These are phyloP conservation scores for Phialocephala sp. DNA, from an alignment of 2,329 filamentous ascomycete genomes.

Conservation along the genomic window DNA sequence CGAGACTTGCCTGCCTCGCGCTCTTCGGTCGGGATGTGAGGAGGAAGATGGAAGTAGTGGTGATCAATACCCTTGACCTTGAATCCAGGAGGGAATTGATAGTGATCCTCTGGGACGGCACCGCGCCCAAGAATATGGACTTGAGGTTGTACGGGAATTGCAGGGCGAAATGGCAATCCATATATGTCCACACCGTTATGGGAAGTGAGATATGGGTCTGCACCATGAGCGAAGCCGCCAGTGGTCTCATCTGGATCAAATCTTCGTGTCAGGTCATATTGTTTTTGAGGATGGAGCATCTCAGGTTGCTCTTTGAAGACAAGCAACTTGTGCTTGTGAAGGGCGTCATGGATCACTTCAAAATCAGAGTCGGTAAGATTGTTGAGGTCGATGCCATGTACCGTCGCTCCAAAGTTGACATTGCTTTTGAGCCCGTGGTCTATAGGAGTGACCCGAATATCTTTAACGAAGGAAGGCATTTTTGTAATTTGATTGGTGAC, in stretches of 20 bases:
- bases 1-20: constrained; percentile 43
- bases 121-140: constrained; percentile 48
- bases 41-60: constrained; percentile 46
- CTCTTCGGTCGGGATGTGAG: constrained; percentile 45
- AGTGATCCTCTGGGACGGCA: constrained; percentile 43
- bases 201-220: constrained; percentile 43
- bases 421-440: constrained; percentile 39
- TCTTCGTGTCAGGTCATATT: constrained; percentile 44
- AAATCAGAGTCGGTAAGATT: constrained; percentile 44
- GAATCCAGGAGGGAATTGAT: constrained; percentile 46
- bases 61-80: constrained; percentile 48
- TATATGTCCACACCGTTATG: constrained; percentile 46
- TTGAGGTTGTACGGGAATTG: constrained; percentile 46
- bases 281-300: constrained; percentile 45
- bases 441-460: constrained; percentile 39
- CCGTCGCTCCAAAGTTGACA: constrained; percentile 45
- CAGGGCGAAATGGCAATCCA: constrained; percentile 42
- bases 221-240: constrained; percentile 47
- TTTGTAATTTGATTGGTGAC: background rate
- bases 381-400: constrained; percentile 47
- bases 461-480: constrained; percentile 40
- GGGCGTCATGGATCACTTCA: constrained; percentile 43
- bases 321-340: constrained; percentile 45
- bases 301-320: constrained; percentile 47
- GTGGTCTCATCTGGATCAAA: constrained; percentile 46